Base-by-base conservation (phyloP, 768 basidiomycete genomes). In the Leccinum obscurum region DNA sequence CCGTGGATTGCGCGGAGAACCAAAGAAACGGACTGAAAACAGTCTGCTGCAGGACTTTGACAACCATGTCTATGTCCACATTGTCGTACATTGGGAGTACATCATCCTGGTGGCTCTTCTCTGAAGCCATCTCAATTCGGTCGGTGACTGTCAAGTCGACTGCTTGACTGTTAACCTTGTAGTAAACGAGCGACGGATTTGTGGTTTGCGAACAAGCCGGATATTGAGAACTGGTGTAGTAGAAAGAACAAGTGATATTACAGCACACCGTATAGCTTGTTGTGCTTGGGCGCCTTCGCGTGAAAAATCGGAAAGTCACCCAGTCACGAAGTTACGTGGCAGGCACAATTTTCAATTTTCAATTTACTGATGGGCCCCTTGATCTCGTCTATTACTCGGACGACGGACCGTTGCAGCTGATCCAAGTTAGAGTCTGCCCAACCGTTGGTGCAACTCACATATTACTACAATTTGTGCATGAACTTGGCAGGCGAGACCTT, bases 21-120 rank as follows among this genome's bases (percentile, higher is more conserved):
- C 50, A 22, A 49, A 51, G 44, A 37, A 41, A 74, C 88, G 72
- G 61, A 90, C 93, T 92, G 79, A 95, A 91, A 28, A 79, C 78
- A 1, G 94, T 95, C 69, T 90, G 83, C 51, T 80, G 75, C 57
- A 95, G 77, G 56, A 94, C 91, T 76, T 91, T 92, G 64, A 92
- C 76, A 55, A 93, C 72, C 58, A 92, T 77, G 74, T 95, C 93
- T 39, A 93, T 60, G 76, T 93, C 88, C 60, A 93, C 75, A 60
- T 76, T 77, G 72, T 93, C 92, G 68, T 85, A 88, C 51, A 89
- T 75, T 20, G 83, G 84, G 10, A 78, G 37, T 15, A 37, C 37
- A 37, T 37, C 70, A 51, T 84, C 83, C 32, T 67, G 63, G 9
- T 49, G 26, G 26, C 11, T 26, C 13, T 26, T 57, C 54, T 64